These are phyloP conservation scores for Trichoderma semiorbis DNA, from an alignment of 2,329 filamentous ascomycete species.

Conservation along the genomic window DNA sequence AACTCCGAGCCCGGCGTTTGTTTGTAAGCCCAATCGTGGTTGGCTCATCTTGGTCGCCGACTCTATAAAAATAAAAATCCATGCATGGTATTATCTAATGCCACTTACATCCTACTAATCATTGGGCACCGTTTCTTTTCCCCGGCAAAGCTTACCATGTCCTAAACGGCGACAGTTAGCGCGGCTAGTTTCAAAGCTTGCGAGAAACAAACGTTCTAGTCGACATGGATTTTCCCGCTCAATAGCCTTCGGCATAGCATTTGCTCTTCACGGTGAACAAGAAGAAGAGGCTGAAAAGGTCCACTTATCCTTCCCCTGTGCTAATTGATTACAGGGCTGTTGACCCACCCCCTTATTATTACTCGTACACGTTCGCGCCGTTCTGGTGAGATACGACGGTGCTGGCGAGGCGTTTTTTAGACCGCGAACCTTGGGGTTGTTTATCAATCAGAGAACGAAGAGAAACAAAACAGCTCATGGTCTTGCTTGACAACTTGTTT, in stretches of 20 bases:
- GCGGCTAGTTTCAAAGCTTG: not conserved
- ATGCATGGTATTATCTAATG: not conserved
- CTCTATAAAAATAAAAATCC: not conserved
- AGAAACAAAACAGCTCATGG: not conserved
- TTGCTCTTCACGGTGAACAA: not conserved
- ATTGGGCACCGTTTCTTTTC: not conserved
- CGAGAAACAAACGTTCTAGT: not conserved
- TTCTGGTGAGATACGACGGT: not conserved
- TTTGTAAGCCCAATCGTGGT: not conserved
- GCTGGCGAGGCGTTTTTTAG: not conserved
- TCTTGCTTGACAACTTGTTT: not conserved
- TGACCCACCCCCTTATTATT: not conserved
- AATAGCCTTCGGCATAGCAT: not conserved
- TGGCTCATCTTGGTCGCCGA: not conserved
- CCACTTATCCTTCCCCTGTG: not conserved
- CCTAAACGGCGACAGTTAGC: not conserved
- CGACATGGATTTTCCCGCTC: not conserved
- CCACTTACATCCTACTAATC: not conserved
- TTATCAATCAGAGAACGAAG: not conserved
- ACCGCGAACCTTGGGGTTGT: not conserved
- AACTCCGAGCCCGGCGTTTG: not conserved
- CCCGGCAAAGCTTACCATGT: not conserved
- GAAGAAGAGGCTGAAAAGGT: slow-evolving; percentile 1
- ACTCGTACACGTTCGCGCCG: not conserved
- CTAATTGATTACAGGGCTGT: not conserved